These are phyloP conservation scores for Malus sieversii DNA, from an alignment of 306 rosid species.

Conservation along the genomic window DNA sequence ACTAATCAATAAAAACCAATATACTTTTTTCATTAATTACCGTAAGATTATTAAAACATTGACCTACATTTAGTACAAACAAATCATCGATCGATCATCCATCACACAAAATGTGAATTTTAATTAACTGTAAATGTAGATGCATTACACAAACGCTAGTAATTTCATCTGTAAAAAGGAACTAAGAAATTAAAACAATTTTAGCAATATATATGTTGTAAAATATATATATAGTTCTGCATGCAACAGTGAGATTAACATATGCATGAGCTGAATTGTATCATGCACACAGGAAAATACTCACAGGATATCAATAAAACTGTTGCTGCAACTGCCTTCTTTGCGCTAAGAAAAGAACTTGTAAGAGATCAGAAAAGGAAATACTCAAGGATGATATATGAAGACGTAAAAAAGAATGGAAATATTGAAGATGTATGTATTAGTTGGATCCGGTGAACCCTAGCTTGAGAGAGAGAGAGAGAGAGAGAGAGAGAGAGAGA, in stretches of 20 bases:
- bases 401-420: not conserved
- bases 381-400: not conserved
- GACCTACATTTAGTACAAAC: too few species aligned
- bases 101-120: too few species aligned
- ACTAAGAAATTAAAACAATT: not conserved
- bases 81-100: too few species aligned
- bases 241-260: not conserved
- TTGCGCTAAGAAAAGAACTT: not conserved
- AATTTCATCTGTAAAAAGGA: not conserved
- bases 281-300: conserved; percentile 2
- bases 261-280: not conserved
- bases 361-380: not conserved
- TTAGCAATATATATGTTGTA: not conserved
- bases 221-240: not conserved
- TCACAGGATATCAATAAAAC: conserved; percentile 33
- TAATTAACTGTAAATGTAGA: not conserved
- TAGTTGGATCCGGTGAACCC: not conserved
- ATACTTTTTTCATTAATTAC: too few species aligned
- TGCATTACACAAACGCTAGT: not conserved
- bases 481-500: not conserved
- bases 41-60: too few species aligned
- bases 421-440: not conserved
- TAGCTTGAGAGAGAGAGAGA: not conserved
- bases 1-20: not conserved
- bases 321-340: conserved; percentile 16